Conservation (phyloP, 73 alveolate genomes). For the Paramecium sonneborni region DNA sequence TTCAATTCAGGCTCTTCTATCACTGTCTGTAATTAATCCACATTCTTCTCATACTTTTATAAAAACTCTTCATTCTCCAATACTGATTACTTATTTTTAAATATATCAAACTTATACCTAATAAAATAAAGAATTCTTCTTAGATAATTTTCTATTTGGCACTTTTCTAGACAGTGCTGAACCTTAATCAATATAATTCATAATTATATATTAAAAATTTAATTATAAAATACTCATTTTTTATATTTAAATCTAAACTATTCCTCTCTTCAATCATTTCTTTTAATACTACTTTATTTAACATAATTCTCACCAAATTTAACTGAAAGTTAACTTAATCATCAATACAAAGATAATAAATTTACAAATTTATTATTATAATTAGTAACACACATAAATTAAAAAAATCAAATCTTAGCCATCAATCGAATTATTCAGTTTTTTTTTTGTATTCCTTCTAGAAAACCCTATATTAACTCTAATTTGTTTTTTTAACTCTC, state of each 20-base stretch:
- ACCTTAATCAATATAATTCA: constrained; percentile 50
- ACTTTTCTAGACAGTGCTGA: constrained; percentile 6
- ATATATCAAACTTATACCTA: background rate
- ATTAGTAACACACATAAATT: background rate
- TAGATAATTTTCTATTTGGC: background rate
- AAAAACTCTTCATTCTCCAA: constrained; percentile 6
- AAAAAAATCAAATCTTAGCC: background rate
- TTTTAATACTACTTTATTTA: too few relatives aligned
- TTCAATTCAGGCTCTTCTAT: constrained; percentile 34
- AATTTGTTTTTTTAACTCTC: background rate
- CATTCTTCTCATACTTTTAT: constrained; percentile 17
- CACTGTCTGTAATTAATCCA: background rate
- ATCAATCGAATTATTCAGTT: background rate
- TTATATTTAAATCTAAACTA: too few relatives aligned
- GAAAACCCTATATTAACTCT: background rate
- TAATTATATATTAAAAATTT: background rate
- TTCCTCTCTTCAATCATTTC: too few relatives aligned
- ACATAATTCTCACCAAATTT: too few relatives aligned
- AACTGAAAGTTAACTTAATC: background rate
- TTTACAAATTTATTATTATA: background rate
- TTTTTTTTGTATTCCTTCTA: background rate
- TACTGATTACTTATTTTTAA: background rate
- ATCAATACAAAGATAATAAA: background rate
- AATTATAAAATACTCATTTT: background rate
- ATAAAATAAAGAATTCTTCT: constrained; percentile 29